These are phyloP conservation scores for Amaranthus palmeri DNA, from an alignment of 148 eudicot species.

Conservation along the genomic window DNA sequence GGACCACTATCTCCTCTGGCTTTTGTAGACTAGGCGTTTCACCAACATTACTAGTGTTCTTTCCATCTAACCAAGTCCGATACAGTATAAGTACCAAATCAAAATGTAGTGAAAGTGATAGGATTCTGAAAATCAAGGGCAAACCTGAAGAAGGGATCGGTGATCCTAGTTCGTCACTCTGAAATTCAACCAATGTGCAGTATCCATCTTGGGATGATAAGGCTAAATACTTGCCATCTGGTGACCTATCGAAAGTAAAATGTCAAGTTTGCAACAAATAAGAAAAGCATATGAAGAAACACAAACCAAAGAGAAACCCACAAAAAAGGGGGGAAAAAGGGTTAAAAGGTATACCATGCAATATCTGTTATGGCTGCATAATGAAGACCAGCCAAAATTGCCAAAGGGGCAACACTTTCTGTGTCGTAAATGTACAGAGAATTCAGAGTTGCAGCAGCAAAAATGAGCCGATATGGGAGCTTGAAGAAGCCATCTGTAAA, in stretches of 20 bases:
- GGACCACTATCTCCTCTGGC: constrained; percentile 21
- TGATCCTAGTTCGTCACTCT: constrained; percentile 68
- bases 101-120: background rate
- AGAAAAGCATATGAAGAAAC: background rate
- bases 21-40: constrained; percentile 21
- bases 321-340: background rate
- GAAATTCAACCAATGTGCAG: constrained; percentile 87
- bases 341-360: constrained; percentile 53
- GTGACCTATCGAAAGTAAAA: constrained; percentile 47
- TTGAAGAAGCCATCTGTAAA: constrained; percentile 59
- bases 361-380: constrained; percentile 96
- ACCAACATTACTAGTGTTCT: constrained; percentile 15
- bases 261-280: background rate
- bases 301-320: background rate
- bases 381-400: constrained; percentile 85
- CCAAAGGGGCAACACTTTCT: constrained; percentile 66
- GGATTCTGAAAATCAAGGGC: constrained; percentile 7
- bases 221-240: constrained; percentile 66
- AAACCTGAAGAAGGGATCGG: constrained; percentile 59
- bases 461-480: constrained; percentile 89
- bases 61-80: constrained; percentile 25
- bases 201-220: constrained; percentile 95
- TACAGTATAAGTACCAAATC: background rate
- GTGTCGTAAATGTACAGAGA: constrained; percentile 90
- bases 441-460: constrained; percentile 87